Base-by-base conservation (phyloP, 1,284 basidiomycete genomes). In the Tylopilus sp. region DNA sequence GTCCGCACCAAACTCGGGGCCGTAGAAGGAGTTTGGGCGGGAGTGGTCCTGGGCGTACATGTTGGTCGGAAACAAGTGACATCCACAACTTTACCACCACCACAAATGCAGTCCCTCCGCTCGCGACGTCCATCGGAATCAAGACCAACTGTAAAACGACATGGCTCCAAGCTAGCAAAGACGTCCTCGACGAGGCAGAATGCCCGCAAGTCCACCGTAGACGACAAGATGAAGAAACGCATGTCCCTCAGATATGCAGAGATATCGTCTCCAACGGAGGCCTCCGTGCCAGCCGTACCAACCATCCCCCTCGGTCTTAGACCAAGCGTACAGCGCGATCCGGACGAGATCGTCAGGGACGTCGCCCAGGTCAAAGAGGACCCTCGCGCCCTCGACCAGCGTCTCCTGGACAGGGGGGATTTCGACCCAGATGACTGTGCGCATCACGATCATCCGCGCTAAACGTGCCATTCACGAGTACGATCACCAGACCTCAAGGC, bases 161-260 rank as follows among this genome's bases (percentile, higher is more conserved):
- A 71, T 44, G 53, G 49, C 2, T 64, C 69, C 29, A 78, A 73
- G 59, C 70, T 77, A 44, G 61, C 74, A 51, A 77, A 77, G 58
- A 48, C 56, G 12, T 60, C 59, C 30, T 53, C 61, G 21, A 50
- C 46, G 21, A 56, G 59, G 50, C 68, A 65, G 57, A 67, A 75
- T 63, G 71, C 69, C 3, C 75, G 79, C 60, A 88, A 86, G 67
- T 84, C 85, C 51, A 78, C 83, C 50, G 85, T 94, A 50, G 90
- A 91, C 67, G 92, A 94, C 77, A 91, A 89, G 74, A 91, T 94
- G 70, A 91, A 91, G 79, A 90, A 91, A 71, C 85, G 92, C 57
- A 85, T 94, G 82, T 92, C 90, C 15, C 88, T 85, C 78, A 82
- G 91, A 66, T 94, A 91, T 77, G 86, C 87, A 43, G 87, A 89